These are phyloP conservation scores for Durotheca rogersii DNA, from an alignment of 495 filamentous ascomycete species.

Conservation along the genomic window DNA sequence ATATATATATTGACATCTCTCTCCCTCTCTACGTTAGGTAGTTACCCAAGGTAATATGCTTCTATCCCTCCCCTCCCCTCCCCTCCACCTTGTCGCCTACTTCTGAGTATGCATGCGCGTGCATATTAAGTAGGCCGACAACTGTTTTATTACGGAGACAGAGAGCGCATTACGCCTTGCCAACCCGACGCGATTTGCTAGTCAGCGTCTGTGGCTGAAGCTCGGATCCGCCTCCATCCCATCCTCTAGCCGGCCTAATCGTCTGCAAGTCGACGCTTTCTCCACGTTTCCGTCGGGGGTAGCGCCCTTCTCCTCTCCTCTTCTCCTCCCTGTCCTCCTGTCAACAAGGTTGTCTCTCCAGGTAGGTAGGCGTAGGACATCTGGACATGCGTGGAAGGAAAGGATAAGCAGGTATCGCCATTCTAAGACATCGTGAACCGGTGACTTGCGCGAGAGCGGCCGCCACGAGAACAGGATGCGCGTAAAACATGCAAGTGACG, in stretches of 20 bases:
- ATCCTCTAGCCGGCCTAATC: too few species aligned
- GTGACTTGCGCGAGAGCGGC: constrained; percentile 5
- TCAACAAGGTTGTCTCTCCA: too few species aligned
- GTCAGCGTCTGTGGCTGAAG: constrained; percentile 26
- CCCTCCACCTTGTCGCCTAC: constrained; percentile 9
- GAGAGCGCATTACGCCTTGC: constrained; percentile 18
- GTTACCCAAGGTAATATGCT: too few species aligned
- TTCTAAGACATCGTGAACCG: background rate
- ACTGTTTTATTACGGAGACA: constrained; percentile 7
- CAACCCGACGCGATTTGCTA: constrained; percentile 17
- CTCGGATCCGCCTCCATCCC: constrained; percentile 15
- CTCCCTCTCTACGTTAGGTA: too few species aligned
- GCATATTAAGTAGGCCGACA: constrained; percentile 1
- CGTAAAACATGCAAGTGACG: constrained; percentile 14
- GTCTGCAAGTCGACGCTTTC: background rate
- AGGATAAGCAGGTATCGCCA: background rate
- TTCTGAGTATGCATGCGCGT: background rate
- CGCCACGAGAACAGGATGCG: constrained; percentile 15
- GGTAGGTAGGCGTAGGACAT: background rate
- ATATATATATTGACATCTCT: too few species aligned
- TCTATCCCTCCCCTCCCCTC: constrained; percentile 9
- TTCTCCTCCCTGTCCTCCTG: background rate
- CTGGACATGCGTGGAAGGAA: background rate
- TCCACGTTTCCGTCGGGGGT: too few species aligned
- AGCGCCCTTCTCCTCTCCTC: constrained; percentile 8